Conservation (phyloP, 768 basidiomycete species). For the Amanita muscaria region DNA sequence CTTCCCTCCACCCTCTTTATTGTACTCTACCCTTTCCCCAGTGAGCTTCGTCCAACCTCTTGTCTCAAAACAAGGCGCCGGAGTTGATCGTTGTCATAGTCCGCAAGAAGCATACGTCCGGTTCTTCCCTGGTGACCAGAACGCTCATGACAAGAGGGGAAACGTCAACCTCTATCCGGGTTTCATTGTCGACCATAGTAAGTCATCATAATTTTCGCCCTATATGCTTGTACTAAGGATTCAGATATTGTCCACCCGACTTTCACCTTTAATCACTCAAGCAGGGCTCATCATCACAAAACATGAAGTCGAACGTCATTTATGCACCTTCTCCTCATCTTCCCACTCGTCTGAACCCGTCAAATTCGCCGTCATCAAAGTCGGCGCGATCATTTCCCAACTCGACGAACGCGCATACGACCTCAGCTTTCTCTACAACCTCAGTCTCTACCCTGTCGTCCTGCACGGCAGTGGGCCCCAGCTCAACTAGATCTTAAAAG, state of each 20-base stretch:
- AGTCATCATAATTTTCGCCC: constrained; percentile 1
- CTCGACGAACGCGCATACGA: constrained; percentile 91
- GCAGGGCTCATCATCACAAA: constrained; percentile 77
- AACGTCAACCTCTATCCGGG: constrained; percentile 48
- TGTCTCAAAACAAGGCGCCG: constrained; percentile 21
- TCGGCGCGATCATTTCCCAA: constrained; percentile 90
- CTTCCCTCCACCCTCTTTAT: no score
- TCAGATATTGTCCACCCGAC: constrained; percentile 36
- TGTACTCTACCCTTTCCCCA: no score
- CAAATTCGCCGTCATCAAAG: constrained; percentile 96
- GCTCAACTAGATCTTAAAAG: constrained; percentile 87
- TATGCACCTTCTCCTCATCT: constrained; percentile 95
- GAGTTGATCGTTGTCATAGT: constrained; percentile 49
- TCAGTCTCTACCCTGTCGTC: constrained; percentile 96
- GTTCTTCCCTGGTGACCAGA: constrained; percentile 31
- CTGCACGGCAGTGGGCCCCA: constrained; percentile 96
- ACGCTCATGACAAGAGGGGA: constrained; percentile 23
- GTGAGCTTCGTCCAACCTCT: no score
- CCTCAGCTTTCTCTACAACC: constrained; percentile 91
- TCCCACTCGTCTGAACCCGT: constrained; percentile 84
- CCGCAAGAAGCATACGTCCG: constrained; percentile 50
- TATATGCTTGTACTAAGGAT: background rate
- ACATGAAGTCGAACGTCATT: constrained; percentile 95
- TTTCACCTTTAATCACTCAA: constrained; percentile 53
- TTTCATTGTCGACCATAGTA: constrained; percentile 29